These are phyloP conservation scores for Monosporozyma siamensis DNA, from an alignment of 805 yeast species.

Conservation along the genomic window DNA sequence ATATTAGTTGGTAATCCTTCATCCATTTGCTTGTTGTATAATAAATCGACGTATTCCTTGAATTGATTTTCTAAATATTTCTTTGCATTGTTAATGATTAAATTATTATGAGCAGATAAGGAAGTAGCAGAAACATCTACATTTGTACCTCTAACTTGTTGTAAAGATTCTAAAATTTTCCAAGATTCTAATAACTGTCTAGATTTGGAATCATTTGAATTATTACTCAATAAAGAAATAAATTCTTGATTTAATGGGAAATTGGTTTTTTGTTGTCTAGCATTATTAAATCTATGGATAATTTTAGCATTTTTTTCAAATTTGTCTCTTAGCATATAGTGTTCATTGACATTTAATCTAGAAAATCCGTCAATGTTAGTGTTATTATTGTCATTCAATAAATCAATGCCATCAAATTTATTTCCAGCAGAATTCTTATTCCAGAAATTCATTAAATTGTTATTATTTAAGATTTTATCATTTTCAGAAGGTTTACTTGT, in stretches of 20 bases:
- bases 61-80: conserved; percentile 67
- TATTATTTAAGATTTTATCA: background rate
- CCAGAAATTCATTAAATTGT: conserved; percentile 1
- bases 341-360: conserved; percentile 36
- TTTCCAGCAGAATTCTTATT: conserved; percentile 1
- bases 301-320: conserved; percentile 70
- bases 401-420: background rate
- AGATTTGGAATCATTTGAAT: conserved; percentile 52
- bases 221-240: conserved; percentile 42
- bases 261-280: conserved; percentile 41
- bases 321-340: conserved; percentile 37
- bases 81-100: conserved; percentile 47
- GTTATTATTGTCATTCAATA: conserved; percentile 15
- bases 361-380: conserved; percentile 23
- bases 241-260: conserved; percentile 55
- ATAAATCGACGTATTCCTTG: conserved; percentile 57
- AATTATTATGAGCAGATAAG: conserved; percentile 11
- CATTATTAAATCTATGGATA: conserved; percentile 59
- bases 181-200: conserved; percentile 69
- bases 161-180: conserved; percentile 46
- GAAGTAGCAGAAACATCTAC: background rate
- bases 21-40: conserved; percentile 43
- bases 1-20: conserved; percentile 66
- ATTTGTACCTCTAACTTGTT: background rate
- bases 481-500: background rate